Percentiles rank a stretch among this genome's conserved stretches.
Conservation (phyloP, 176 grass and related monocot genomes). For the Carex pumila region DNA sequence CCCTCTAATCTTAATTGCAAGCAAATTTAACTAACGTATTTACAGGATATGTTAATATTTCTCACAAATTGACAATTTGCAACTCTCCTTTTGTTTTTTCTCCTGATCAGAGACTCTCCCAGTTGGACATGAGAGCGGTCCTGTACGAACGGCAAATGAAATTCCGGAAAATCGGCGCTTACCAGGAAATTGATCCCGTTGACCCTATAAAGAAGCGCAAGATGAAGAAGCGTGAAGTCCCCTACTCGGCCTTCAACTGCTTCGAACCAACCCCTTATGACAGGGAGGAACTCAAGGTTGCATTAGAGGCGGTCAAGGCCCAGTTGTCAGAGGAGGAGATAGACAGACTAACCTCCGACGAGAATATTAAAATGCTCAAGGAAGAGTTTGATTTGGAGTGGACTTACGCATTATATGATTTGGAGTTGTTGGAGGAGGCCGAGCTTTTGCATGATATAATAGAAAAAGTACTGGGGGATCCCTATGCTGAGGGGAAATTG, state of each 20-base stretch:
- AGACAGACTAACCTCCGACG: background rate
- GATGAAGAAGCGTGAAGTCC: slow-evolving; percentile 16
- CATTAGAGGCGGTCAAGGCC: background rate
- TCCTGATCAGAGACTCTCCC: background rate
- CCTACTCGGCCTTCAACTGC: slow-evolving; percentile 5
- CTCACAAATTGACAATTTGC: background rate
- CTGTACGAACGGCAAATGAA: background rate
- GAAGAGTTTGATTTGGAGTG: background rate
- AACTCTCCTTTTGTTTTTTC: background rate
- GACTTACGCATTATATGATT: background rate
- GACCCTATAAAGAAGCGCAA: background rate
- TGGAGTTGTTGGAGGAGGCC: background rate
- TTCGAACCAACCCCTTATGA: background rate
- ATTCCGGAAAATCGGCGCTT: slow-evolving; percentile 11
- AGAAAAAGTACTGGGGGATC: background rate
- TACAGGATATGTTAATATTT: background rate
- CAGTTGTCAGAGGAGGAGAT: background rate
- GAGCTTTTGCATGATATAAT: background rate
- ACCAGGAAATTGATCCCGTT: background rate
- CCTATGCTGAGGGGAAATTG: background rate
- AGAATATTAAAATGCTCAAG: background rate
- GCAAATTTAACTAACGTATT: background rate
- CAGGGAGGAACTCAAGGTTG: background rate
- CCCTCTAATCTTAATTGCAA: too few relatives aligned
- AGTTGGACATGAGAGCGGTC: background rate